These are phyloP conservation scores for Colletotrichum eremochloae DNA, from an alignment of 2,329 filamentous ascomycete genomes.

Conservation along the genomic window DNA sequence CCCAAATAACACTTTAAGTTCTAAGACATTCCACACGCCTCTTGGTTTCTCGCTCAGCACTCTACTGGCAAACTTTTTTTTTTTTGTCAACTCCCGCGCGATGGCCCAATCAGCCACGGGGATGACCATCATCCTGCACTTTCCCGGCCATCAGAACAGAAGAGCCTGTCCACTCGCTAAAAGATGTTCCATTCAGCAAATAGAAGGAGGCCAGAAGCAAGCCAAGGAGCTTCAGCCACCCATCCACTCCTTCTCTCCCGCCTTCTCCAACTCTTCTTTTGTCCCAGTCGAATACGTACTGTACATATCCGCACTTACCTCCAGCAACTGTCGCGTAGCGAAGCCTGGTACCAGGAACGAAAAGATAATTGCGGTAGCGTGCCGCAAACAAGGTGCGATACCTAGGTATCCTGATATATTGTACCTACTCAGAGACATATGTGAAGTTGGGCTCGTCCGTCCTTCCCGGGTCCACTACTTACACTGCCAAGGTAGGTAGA, in stretches of 20 bases:
- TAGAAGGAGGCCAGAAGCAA: background rate
- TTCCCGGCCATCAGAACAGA: background rate
- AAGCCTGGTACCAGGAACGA: background rate
- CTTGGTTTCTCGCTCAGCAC: background rate
- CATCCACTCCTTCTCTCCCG: slow-evolving; percentile 7
- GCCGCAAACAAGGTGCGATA: background rate
- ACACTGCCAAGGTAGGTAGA: background rate
- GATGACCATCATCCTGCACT: slow-evolving; percentile 19
- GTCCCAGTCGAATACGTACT: background rate
- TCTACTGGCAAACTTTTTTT: background rate
- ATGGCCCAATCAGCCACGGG: slow-evolving; percentile 25
- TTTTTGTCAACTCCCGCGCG: background rate
- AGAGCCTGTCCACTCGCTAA: background rate
- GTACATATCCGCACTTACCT: background rate
- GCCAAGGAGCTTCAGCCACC: slow-evolving; percentile 9
- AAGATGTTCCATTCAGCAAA: background rate
- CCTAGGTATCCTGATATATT: background rate
- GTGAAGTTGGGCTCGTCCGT: background rate
- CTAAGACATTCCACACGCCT: background rate
- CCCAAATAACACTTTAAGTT: background rate
- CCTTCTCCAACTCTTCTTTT: slow-evolving; percentile 4
- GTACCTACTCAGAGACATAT: background rate
- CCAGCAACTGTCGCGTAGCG: background rate
- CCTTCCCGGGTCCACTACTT: background rate
- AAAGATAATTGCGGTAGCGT: background rate